These are phyloP conservation scores for Dysphania ambrosioides DNA, from an alignment of 148 eudicot species.

Conservation along the genomic window DNA sequence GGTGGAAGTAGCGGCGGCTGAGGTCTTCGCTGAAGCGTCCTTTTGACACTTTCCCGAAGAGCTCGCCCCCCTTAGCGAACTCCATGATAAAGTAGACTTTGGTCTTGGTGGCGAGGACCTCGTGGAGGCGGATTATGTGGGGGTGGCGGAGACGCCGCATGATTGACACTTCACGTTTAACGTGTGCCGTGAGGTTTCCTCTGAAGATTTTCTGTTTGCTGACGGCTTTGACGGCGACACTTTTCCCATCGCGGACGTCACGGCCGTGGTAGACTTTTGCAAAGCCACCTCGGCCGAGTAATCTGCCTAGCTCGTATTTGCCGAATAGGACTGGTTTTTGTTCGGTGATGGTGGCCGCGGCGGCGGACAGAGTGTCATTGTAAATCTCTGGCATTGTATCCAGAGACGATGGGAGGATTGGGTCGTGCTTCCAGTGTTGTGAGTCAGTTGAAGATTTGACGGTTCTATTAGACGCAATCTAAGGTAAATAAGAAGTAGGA, in stretches of 20 bases:
- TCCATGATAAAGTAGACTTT: conserved; percentile 66
- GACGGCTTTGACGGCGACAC: conserved; percentile 61
- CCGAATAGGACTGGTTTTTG: conserved; percentile 28
- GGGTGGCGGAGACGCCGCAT: conserved; percentile 62
- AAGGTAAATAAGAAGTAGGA: no score
- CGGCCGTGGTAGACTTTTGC: conserved; percentile 75
- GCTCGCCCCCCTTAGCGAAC: conserved; percentile 72
- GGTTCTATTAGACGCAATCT: no score
- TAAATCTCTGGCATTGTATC: conserved; percentile 24
- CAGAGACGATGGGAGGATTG: neutral
- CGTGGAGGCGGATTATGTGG: conserved; percentile 50
- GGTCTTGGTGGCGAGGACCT: conserved; percentile 59
- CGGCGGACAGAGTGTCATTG: neutral
- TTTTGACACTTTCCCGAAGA: conserved; percentile 51
- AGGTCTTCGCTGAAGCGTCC: conserved; percentile 72
- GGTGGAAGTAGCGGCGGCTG: conserved; percentile 64
- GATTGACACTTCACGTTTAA: conserved; percentile 57
- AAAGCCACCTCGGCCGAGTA: conserved; percentile 65
- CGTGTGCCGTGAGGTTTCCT: conserved; percentile 32
- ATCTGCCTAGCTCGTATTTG: conserved; percentile 57
- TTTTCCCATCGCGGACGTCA: conserved; percentile 38
- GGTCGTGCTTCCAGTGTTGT: conserved; percentile 14
- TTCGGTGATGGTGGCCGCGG: no score
- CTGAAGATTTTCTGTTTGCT: conserved; percentile 40
- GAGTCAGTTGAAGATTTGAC: no score